Base-by-base conservation (phyloP, 2,329 filamentous ascomycete species). In the Penicillium sp. region DNA sequence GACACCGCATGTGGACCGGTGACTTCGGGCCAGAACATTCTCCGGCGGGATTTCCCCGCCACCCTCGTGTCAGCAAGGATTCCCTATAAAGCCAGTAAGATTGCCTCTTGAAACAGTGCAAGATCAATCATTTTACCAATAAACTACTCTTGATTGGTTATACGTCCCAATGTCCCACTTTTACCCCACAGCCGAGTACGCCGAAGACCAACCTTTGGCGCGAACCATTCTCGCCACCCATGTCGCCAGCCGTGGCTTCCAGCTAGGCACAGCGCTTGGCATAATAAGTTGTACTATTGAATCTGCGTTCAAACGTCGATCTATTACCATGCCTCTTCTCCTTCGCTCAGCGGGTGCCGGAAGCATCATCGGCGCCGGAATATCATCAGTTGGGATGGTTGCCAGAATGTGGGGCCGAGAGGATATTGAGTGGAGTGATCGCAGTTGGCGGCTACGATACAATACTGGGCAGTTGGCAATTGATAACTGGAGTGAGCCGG, bases 371-470 rank as follows among this genome's bases (percentile, higher is more conserved):
- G 82, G 79, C 0, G 66, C 80, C 1, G 78, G 75, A 0, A 59
- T 84, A 1, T 72, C 81, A 25, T 72, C 73, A 1, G 57, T 80
- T 4, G 80, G 74, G 62, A 74, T 84, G 4, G 69, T 72, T 27
- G 75, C 67, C 0, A 75, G 80, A 2, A 88, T 89, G 85, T 73
- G 73, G 53, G 84, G 82, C 0, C 76, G 78, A 16, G 80, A 85
- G 62, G 77, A 81, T 42, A 83, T 89, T 31, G 85, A 89, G 70
- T 89, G 86, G 86, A 73, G 82, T 65, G 86, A 89, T 67, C 77
- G 87, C 19, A 80, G 81, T 55, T 89, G 86, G 85, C 75, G 86
- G 29, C 67, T 89, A 50, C 63, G 86, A 44, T 83, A 83, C 72
- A 88, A 83, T 61, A 69, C 72, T 42, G 80, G 83, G 0, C 85